Conservation (phyloP, 257 asterid genomes). For the Solanum corneliomulleri region DNA sequence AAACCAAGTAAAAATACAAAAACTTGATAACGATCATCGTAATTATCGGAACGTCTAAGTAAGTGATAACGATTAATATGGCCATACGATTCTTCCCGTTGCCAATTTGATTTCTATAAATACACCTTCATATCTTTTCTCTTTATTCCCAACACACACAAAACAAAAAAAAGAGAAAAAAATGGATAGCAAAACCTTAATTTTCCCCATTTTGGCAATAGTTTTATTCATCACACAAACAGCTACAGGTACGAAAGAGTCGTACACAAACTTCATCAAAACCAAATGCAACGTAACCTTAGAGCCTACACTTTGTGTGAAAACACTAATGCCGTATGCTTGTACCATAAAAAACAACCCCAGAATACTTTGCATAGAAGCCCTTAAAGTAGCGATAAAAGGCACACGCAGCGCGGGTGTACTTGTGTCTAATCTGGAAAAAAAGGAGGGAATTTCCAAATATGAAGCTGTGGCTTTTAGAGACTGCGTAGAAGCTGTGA, state of each 20-base stretch:
- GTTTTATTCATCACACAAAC: background rate
- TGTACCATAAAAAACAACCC: conserved; percentile 25
- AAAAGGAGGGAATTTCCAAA: conserved; percentile 12
- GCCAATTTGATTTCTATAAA: background rate
- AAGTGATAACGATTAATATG: too few relatives aligned
- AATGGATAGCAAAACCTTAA: background rate
- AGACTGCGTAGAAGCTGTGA: conserved; percentile 47
- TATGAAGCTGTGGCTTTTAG: conserved; percentile 27
- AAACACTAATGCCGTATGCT: conserved; percentile 42
- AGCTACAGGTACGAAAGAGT: background rate
- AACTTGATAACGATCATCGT: background rate
- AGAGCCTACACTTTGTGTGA: conserved; percentile 35
- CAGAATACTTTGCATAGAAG: conserved; percentile 32
- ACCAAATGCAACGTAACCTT: conserved; percentile 38
- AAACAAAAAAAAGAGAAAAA: too few relatives aligned
- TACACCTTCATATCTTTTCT: background rate
- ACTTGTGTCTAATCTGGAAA: conserved; percentile 6
- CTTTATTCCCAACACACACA: background rate
- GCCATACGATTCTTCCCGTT: background rate
- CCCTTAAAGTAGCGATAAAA: conserved; percentile 33
- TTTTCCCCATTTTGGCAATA: background rate
- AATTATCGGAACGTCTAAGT: background rate
- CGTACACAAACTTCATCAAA: conserved; percentile 23
- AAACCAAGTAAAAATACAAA: background rate
- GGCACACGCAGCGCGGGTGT: conserved; percentile 24